Evolutionary conservation across 805 yeast species (phyloP), one percentile per base, ranked within the genome.

Genomic region (Starmerella potacharoeniae): DNA sequence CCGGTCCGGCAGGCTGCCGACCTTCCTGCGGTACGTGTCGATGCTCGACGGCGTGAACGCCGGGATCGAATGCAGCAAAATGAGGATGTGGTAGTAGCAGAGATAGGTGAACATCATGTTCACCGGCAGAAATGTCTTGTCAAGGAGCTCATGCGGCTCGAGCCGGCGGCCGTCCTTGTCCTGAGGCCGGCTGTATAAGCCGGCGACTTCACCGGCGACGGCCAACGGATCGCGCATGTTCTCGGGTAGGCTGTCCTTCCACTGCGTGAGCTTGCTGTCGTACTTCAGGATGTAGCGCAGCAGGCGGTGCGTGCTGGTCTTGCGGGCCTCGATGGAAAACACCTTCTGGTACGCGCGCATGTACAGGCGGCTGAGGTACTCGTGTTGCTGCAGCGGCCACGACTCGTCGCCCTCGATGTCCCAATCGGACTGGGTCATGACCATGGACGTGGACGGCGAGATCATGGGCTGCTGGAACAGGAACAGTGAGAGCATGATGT

Each of bases 401-500:
- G 52, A 29, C 59, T 50, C 34, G 17, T 3, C 16, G 5, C 22
- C 22, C 22, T 17, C 34, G 28, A 2, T 5, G 10, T 28, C 62
- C 55, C 37, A 34, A 13, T 63, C 64, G 8, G 37, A 34, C 22
- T 57, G 60, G 13, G 51, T 14, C 39, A 79, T 68, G 36, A 74
- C 61, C 33, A 17, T 61, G 52, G 39, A 10, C n/a, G 61, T 63
- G 6, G 36, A 39, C n/a, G 59, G 60, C 14, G 44, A 9, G 36
- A 79, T 68, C 39, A 74, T 61, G 0, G 82, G 77, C 2, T 82
- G 75, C 51, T 74, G 73, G 0, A 84, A 83, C 47, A 72, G 62
- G 52, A 75, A 73, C 54, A 76, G 64, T 50, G 78, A 71, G 14
- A 68, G 55, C 16, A 74, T 76, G 45, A 71, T 70, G 59, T 81